Percentiles rank a stretch among this genome's conserved stretches.
phyloP scores from a whole-genome alignment of 306 rosid genomes.

The Medicago arabica region DNA sequence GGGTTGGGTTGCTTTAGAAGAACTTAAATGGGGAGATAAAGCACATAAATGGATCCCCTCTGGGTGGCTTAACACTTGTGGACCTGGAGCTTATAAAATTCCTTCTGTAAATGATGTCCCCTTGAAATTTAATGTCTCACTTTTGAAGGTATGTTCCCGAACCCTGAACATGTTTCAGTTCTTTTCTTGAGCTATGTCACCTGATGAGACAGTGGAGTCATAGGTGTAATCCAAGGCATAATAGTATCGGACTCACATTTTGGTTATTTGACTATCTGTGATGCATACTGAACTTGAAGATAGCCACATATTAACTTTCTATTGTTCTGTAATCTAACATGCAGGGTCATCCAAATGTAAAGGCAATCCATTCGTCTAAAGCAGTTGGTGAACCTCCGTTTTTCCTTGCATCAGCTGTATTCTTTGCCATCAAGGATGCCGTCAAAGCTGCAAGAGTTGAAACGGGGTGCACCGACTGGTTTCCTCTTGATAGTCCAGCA shows the following conservation, averaged over 20 bases:
- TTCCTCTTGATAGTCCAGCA: constrained; percentile 95
- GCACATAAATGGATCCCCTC: constrained; percentile 88
- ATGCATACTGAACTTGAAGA: constrained; percentile 5
- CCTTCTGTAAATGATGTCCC: constrained; percentile 88
- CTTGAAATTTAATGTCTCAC: constrained; percentile 78
- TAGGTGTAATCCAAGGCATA: constrained; percentile 7
- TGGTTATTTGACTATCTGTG: constrained; percentile 23
- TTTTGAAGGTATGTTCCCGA: constrained; percentile 72
- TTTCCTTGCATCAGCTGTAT: constrained; percentile 81
- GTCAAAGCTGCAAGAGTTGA: constrained; percentile 79
- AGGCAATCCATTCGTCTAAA: constrained; percentile 94
- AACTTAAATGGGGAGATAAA: constrained; percentile 95
- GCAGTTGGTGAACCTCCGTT: constrained; percentile 99
- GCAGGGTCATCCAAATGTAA: constrained; percentile 93
- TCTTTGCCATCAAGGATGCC: constrained; percentile 91
- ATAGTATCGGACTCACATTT: neutral
- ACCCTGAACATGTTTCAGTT: constrained; percentile 28
- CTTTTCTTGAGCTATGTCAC: constrained; percentile 25
- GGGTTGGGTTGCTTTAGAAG: constrained; percentile 97
- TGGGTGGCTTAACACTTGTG: constrained; percentile 75
- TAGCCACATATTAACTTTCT: constrained; percentile 1
- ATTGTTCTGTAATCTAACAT: constrained; percentile 34
- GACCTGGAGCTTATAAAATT: constrained; percentile 92
- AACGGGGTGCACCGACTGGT: constrained; percentile 69
- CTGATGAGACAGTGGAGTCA: constrained; percentile 13